phyloP scores from a whole-genome alignment of 108 stramenopile genomes.

The Aurantiochytrium sp. region DNA sequence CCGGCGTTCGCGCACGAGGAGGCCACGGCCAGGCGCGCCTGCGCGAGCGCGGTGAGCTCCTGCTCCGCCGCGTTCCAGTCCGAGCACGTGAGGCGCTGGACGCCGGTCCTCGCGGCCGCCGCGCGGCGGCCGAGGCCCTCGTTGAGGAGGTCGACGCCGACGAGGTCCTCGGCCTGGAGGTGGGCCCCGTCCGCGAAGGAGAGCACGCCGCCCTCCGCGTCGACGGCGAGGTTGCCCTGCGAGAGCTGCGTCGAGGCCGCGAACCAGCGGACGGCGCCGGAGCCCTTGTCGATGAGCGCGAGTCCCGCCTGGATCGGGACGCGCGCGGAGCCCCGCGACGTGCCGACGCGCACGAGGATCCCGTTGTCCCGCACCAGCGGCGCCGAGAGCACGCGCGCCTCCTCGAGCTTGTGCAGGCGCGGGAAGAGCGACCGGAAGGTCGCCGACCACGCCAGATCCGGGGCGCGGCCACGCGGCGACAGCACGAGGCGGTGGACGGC shows the following conservation, averaged over 20 bases:
- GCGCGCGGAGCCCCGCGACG: not conserved
- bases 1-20: not conserved
- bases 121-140: not conserved
- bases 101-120: not conserved
- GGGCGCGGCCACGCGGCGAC: not conserved
- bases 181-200: not conserved
- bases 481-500: not conserved
- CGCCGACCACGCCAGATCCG: not conserved
- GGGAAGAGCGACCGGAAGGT: not conserved
- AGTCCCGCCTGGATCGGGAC: not conserved
- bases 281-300: not conserved
- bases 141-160: not conserved
- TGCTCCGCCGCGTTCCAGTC: not conserved
- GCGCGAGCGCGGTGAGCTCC: not conserved
- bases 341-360: not conserved
- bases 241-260: not conserved
- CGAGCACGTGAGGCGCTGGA: not conserved
- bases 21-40: not conserved
- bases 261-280: not conserved
- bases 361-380: not conserved
- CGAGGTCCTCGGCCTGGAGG: not conserved
- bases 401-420: not conserved
- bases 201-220: not conserved
- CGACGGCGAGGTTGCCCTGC: not conserved
- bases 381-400: not conserved